Base-by-base conservation (phyloP, 164 flowering plant genomes). In the Brasenia schreberi region DNA sequence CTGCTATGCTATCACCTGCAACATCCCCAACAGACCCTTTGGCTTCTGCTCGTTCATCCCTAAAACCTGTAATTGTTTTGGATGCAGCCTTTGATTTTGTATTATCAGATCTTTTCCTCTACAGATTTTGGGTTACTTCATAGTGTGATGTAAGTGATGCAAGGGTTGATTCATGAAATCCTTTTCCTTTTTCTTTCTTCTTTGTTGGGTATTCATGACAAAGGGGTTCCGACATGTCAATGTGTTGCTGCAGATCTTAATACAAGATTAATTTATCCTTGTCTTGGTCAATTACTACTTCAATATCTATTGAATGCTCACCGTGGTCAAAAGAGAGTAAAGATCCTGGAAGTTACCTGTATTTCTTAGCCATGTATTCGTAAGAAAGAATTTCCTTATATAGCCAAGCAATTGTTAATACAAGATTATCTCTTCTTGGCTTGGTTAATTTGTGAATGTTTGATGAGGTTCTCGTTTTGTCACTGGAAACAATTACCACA, bases 1-100 rank as follows among this genome's bases (percentile, higher is more conserved):
- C 74, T 92, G 98, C 81, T 92, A 89, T 77, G 83, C 94, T 19
- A 92, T 92, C 79, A 89, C 86, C 68, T 92, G 98, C 88, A 89
- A 89, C 79, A 86, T 92, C 6, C 98, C 96, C 60, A 86, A 92
- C 79, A 82, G 88, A 72, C 98, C 98, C 53, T 92, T 92, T 83
- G 98, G 96, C 7, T 87, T 79, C 71, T 92, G 98, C 59, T 84
- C 96, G 49, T 89, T 92, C 80, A 84, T 89, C 56, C 98, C 98
- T 71, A 86, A 84, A 73, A 81, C 89, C 68, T 92, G 98, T 75
- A 89, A 92, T 81, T 92, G 98, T 83, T 82, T 89, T 78, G 87
- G 91, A 67, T 92, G 95, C 85, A 87, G 87, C 78, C 75, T 87
- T 76, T 91, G 56, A 49, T 49, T 14, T 49, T 14, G 16, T 9